phyloP scores from a whole-genome alignment of 345 rosid genomes.

The Eucalyptus pumila region DNA sequence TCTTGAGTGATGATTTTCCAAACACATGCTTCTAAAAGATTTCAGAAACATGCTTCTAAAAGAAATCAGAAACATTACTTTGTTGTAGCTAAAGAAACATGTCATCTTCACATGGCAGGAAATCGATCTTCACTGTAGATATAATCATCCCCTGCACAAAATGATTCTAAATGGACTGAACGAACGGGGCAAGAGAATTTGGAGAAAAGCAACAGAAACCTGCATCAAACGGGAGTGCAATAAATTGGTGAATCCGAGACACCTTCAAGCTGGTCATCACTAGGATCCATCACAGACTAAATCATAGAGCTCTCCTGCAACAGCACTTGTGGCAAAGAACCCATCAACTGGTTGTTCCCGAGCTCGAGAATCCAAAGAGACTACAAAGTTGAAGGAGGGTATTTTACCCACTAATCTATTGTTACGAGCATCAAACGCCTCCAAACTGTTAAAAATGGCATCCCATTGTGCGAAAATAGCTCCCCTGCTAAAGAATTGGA shows the following conservation, averaged over 20 bases:
- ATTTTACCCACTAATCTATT: conserved; percentile 47
- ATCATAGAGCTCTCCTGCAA: conserved; percentile 65
- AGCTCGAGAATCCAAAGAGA: conserved; percentile 64
- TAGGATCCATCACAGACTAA: conserved; percentile 66
- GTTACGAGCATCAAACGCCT: conserved; percentile 72
- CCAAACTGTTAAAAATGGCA: conserved; percentile 34
- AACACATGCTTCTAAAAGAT: too few species aligned
- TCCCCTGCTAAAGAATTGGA: conserved; percentile 38
- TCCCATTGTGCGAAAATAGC: conserved; percentile 63
- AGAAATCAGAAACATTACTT: too few species aligned
- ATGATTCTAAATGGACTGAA: not conserved
- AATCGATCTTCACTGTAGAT: not conserved
- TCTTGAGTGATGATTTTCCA: too few species aligned
- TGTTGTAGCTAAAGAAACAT: not conserved
- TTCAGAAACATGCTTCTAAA: too few species aligned
- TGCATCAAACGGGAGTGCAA: not conserved
- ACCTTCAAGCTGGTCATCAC: conserved; percentile 71
- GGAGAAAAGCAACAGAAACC: not conserved
- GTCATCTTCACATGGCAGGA: not conserved
- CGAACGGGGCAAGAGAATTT: not conserved
- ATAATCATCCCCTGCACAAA: not conserved
- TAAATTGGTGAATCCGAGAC: not conserved
- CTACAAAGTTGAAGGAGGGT: conserved; percentile 61
- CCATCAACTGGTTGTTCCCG: conserved; percentile 54
- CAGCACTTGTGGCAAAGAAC: conserved; percentile 46